Conservation (phyloP, 805 yeast species). For the Kregervanrija delftensis region DNA sequence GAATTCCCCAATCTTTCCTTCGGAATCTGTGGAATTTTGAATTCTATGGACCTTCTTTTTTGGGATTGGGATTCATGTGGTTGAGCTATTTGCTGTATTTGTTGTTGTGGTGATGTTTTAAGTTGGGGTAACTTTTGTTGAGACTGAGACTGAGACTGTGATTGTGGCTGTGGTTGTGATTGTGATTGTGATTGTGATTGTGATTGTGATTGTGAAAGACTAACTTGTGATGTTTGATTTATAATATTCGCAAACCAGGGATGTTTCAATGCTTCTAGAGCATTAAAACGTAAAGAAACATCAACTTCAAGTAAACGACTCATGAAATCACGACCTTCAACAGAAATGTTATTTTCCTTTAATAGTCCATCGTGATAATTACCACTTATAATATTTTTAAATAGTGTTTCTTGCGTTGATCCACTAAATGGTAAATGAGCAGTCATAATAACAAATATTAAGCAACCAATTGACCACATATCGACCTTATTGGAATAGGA, state of each 20-base stretch:
- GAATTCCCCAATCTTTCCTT: background rate
- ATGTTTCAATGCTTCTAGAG: constrained; percentile 68
- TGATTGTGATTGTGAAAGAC: constrained; percentile 65
- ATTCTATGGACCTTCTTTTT: background rate
- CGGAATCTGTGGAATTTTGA: constrained; percentile 10
- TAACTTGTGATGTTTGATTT: constrained; percentile 33
- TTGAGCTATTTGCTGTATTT: background rate
- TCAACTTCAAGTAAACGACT: constrained; percentile 67
- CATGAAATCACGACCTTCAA: constrained; percentile 67
- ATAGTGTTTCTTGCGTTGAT: constrained; percentile 78
- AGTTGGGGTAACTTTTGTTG: constrained; percentile 3
- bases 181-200: constrained; percentile 46
- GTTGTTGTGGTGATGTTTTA: background rate
- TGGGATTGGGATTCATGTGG: too few species aligned
- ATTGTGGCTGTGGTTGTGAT: constrained; percentile 5
- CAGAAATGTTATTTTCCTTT: constrained; percentile 51
- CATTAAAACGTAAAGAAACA: constrained; percentile 66
- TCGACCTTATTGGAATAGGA: constrained; percentile 83
- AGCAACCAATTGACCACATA: constrained; percentile 96
- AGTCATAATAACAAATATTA: constrained; percentile 84
- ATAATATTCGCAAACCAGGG: constrained; percentile 60
- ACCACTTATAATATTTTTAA: constrained; percentile 68
- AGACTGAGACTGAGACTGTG: background rate
- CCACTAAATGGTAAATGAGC: constrained; percentile 96
- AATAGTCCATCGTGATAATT: constrained; percentile 74